Conservation (phyloP, 1,284 basidiomycete species). For the Anthracocystis walkeri region DNA sequence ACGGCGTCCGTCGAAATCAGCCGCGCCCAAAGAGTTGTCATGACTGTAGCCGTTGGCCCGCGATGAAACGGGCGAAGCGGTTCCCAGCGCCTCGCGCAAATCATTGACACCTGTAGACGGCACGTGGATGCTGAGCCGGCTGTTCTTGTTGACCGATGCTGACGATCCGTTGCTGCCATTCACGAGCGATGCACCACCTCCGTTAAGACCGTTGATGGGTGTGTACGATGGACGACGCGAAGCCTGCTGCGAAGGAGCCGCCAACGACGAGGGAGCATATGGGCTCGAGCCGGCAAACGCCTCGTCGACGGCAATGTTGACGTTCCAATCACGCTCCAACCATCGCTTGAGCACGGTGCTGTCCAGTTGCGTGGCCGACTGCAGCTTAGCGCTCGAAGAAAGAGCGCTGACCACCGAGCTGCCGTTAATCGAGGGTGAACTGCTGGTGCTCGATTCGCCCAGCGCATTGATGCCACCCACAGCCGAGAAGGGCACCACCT, state of each 20-base stretch:
- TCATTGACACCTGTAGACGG: slow-evolving; percentile 51
- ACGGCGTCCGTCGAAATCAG: slow-evolving; percentile 29
- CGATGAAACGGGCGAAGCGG: slow-evolving; percentile 20
- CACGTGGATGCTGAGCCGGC: slow-evolving; percentile 28
- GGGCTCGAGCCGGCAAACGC: slow-evolving; percentile 45
- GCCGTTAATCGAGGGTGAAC: slow-evolving; percentile 38
- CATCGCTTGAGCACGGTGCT: slow-evolving; percentile 49
- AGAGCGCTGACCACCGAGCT: slow-evolving; percentile 43
- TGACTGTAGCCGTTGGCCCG: slow-evolving; percentile 26
- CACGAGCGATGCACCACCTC: slow-evolving; percentile 17
- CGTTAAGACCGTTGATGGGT: slow-evolving; percentile 35
- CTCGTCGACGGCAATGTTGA: slow-evolving; percentile 61
- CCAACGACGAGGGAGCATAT: slow-evolving; percentile 28
- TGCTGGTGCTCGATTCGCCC: slow-evolving; percentile 41
- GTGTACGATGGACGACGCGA: slow-evolving; percentile 43
- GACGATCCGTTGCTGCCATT: slow-evolving; percentile 41
- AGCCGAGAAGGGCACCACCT: slow-evolving; percentile 47
- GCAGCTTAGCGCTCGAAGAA: slow-evolving; percentile 51
- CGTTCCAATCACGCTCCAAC: slow-evolving; percentile 65
- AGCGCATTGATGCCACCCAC: slow-evolving; percentile 32
- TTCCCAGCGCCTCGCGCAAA: slow-evolving; percentile 46
- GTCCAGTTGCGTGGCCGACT: slow-evolving; percentile 50
- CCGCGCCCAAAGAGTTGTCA: slow-evolving; percentile 15
- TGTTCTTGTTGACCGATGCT: slow-evolving; percentile 26
- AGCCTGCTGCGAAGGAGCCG: slow-evolving; percentile 22